phyloP scores from a whole-genome alignment of 352 stramenopile species.

The Phytopythium boreale region DNA sequence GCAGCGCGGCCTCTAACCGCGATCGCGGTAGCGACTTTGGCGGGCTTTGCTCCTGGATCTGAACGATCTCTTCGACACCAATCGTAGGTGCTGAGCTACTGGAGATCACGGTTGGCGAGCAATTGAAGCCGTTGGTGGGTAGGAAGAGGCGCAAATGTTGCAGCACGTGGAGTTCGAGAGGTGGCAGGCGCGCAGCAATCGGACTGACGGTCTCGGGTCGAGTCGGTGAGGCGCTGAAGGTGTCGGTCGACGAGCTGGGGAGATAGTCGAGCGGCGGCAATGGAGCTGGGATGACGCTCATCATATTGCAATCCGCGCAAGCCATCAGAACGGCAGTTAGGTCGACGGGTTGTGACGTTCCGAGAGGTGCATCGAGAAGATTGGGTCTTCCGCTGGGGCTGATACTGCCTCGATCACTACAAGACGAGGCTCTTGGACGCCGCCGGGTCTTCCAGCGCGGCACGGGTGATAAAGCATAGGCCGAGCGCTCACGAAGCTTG shows the following conservation, averaged over 20 bases:
- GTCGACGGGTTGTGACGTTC: background rate
- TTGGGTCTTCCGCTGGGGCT: background rate
- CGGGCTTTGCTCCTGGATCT: conserved; percentile 33
- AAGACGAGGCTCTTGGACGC: background rate
- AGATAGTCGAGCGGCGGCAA: background rate
- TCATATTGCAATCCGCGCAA: background rate
- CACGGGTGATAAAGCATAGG: background rate
- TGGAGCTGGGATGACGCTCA: background rate
- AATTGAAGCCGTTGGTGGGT: conserved; percentile 6
- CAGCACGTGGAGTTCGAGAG: conserved; percentile 35
- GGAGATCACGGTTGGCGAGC: background rate
- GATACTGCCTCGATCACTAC: background rate
- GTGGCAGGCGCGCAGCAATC: conserved; percentile 15
- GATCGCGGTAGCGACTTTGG: conserved; percentile 8
- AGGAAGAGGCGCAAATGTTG: conserved; percentile 45
- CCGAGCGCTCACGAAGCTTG: background rate
- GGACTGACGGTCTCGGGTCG: background rate
- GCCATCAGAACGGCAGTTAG: background rate
- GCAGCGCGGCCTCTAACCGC: conserved; percentile 23
- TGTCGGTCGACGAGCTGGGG: background rate
- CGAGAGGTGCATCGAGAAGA: background rate
- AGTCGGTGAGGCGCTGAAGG: background rate
- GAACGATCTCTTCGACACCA: conserved; percentile 48
- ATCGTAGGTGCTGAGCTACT: background rate
- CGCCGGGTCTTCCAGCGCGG: background rate